Conservation (phyloP, 306 rosid species). For the Vigna trinervia region DNA sequence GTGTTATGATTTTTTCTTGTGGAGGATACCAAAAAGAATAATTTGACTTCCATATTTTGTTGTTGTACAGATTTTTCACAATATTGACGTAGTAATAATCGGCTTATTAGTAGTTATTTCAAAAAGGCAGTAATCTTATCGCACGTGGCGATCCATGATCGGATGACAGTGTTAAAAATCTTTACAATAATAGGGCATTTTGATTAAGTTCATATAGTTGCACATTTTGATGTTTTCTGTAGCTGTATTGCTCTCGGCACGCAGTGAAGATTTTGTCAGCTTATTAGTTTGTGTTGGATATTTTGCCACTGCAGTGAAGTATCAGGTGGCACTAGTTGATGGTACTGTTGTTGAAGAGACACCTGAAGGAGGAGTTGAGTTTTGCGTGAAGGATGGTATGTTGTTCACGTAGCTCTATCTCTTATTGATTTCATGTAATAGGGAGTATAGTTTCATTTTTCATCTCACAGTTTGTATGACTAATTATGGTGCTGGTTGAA, state of each 20-base stretch:
- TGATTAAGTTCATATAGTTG: neutral
- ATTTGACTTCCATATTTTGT: neutral
- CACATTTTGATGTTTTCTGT: constrained; percentile 33
- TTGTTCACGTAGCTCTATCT: constrained; percentile 8
- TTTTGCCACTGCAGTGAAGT: constrained; percentile 59
- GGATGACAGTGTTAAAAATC: neutral
- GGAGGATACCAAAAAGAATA: neutral
- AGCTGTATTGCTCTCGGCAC: neutral
- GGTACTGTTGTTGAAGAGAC: constrained; percentile 66
- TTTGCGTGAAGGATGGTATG: constrained; percentile 70
- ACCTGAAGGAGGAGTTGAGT: constrained; percentile 64
- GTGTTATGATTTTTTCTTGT: neutral
- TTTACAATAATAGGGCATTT: neutral
- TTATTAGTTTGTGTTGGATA: constrained; percentile 17
- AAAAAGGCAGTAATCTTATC: no score
- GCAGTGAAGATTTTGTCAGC: constrained; percentile 29
- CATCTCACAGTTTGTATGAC: constrained; percentile 19
- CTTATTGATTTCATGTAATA: constrained; percentile 4
- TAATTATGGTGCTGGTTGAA: constrained; percentile 42
- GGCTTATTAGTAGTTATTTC: neutral
- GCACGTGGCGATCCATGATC: neutral
- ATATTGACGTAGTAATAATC: neutral
- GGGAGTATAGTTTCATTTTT: constrained; percentile 16
- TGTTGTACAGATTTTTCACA: neutral
- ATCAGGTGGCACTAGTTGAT: constrained; percentile 56